Evolutionary conservation across 768 basidiomycete genomes (phyloP).

Genomic region (Hypholoma sublateritium): DNA sequence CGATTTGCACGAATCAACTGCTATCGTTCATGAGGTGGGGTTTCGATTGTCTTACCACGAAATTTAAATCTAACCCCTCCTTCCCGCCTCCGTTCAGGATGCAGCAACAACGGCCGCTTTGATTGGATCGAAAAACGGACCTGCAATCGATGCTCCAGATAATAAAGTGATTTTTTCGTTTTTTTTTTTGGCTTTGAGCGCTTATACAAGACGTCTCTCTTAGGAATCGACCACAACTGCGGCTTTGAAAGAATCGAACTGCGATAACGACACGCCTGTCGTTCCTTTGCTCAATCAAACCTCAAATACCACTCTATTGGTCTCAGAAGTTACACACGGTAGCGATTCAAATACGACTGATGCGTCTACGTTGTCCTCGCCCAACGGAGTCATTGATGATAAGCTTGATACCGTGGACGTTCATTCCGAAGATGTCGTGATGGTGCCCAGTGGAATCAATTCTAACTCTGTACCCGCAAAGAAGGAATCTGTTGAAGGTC

Average conservation of each 20-base stretch:
- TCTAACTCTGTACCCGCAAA: background rate
- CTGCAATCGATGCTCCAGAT: too few relatives aligned
- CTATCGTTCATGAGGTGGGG: too few relatives aligned
- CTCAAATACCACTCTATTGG: background rate
- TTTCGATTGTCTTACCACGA: too few relatives aligned
- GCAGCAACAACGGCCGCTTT: background rate
- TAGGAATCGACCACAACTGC: too few relatives aligned
- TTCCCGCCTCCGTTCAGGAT: background rate
- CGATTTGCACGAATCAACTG: background rate
- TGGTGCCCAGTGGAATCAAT: background rate
- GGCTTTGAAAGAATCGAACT: too few relatives aligned
- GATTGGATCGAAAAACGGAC: background rate
- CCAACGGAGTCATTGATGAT: background rate
- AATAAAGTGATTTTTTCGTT: too few relatives aligned
- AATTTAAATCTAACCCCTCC: too few relatives aligned
- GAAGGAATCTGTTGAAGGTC: conserved; percentile 4
- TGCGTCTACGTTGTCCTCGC: too few relatives aligned
- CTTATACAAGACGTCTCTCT: too few relatives aligned
- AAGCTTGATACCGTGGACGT: background rate
- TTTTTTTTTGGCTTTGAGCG: too few relatives aligned
- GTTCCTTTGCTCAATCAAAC: too few relatives aligned
- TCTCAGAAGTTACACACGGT: background rate
- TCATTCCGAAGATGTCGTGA: background rate
- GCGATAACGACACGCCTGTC: background rate
- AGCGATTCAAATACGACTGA: background rate